Evolutionary conservation across 2,329 filamentous ascomycete genomes (phyloP), one percentile per base, ranked within the genome.

Genomic region (Fusarium sp.): DNA sequence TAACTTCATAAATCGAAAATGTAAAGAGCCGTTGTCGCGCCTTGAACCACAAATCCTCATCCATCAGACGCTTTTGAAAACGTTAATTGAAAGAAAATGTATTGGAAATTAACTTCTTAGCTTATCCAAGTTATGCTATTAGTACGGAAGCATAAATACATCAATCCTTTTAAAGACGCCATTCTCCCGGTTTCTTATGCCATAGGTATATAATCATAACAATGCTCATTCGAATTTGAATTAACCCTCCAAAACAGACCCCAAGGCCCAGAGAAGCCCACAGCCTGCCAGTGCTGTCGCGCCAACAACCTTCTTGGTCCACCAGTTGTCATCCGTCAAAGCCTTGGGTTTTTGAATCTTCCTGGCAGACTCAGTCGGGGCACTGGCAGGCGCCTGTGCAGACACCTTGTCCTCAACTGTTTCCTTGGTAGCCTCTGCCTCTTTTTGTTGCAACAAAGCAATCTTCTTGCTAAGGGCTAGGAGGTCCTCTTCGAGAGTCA

Each of bases 381-480:
- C 71, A 43, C 73, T 77, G 13, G 75, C 76, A 13, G 77, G 71
- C 23, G 67, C 66, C 21, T 76, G 78, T 6, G 76, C 73, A 12
- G 60, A 65, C 25, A 74, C 78, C 34, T 69, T 71, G 40, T 63
- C 66, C 16, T 43, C 37, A 16, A 49, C 55, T 20, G 75, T 77
- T 54, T 59, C 56, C 40, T 65, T 72, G 28, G 83, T 81, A 54
- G 83, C 78, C 68, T 84, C 82, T 4, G 83, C 83, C 7, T 85
- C 85, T 64, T 82, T 81, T 67, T 81, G 78, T 76, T 82, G 85
- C 75, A 87, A 79, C 66, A 84, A 80, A 4, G 86, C 84, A 73
- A 91, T 91, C 40, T 87, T 89, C 80, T 84, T 86, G 76, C 92
- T 92, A 49, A 98, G 86, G n/a, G 90, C 88, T 34, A 92, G 82